Evolutionary conservation across 1,284 basidiomycete genomes (phyloP).

Genomic region (Sanghuangporus sanghuang): DNA sequence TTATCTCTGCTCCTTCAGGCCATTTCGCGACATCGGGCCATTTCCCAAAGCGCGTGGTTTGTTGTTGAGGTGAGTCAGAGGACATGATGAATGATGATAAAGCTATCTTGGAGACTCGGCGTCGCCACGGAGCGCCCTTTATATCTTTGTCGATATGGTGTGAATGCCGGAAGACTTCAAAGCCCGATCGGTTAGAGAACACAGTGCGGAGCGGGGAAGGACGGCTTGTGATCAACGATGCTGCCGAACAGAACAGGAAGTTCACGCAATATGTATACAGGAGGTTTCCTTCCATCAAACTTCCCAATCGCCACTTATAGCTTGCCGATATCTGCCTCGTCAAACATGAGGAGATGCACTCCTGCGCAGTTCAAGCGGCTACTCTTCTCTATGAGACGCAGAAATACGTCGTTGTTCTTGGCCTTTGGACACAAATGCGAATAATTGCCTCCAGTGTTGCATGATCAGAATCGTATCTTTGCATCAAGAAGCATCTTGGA

Average conservation of each 20-base stretch:
- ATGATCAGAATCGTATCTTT: constrained; percentile 1
- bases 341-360: constrained; percentile 2
- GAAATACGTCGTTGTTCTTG: neutral
- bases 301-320: neutral
- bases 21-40: neutral
- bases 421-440: neutral
- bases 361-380: neutral
- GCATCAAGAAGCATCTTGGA: neutral
- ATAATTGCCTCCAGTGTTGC: neutral
- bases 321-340: constrained; percentile 6
- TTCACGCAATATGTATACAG: neutral
- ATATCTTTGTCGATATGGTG: neutral
- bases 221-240: neutral
- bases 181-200: neutral
- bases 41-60: neutral
- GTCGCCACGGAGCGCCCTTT: neutral
- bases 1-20: constrained; percentile 6
- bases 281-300: constrained; percentile 3
- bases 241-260: neutral
- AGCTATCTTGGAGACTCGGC: neutral
- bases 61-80: neutral
- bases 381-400: neutral
- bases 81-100: neutral
- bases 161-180: neutral
- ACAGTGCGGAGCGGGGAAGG: neutral